phyloP scores from a whole-genome alignment of 306 rosid species.

The Cucurbita argyrosperma region DNA sequence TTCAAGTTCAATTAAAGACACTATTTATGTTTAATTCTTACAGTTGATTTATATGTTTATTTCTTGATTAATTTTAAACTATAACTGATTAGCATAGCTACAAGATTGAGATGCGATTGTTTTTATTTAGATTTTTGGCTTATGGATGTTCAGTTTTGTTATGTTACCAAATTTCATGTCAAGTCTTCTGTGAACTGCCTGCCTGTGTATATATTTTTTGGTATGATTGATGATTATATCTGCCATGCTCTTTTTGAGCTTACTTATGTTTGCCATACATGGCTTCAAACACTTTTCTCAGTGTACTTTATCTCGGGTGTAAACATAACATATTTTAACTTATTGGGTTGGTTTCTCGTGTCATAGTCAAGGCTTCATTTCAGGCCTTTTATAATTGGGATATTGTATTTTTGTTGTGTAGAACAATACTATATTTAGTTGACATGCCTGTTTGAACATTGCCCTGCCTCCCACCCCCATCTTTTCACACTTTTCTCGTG shows the following conservation, averaged over 20 bases:
- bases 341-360: neutral
- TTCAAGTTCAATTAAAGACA: neutral
- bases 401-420: neutral
- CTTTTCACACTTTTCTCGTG: neutral
- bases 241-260: neutral
- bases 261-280: neutral
- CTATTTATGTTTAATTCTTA: neutral
- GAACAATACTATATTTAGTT: neutral
- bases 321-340: neutral
- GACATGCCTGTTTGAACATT: neutral
- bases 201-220: neutral
- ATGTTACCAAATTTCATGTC: neutral
- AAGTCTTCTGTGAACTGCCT: neutral
- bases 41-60: neutral
- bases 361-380: neutral
- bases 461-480: neutral
- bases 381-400: neutral
- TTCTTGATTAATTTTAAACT: neutral
- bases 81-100: neutral
- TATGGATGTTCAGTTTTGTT: neutral
- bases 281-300: neutral
- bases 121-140: neutral
- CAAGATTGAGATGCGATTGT: neutral
- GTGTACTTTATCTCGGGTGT: neutral
- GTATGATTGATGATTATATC: too few species aligned